Percentiles rank a stretch among this genome's conserved stretches.
These are phyloP conservation scores for Annulohypoxylon maeteangense DNA, from an alignment of 495 filamentous ascomycete genomes.

Conservation along the genomic window DNA sequence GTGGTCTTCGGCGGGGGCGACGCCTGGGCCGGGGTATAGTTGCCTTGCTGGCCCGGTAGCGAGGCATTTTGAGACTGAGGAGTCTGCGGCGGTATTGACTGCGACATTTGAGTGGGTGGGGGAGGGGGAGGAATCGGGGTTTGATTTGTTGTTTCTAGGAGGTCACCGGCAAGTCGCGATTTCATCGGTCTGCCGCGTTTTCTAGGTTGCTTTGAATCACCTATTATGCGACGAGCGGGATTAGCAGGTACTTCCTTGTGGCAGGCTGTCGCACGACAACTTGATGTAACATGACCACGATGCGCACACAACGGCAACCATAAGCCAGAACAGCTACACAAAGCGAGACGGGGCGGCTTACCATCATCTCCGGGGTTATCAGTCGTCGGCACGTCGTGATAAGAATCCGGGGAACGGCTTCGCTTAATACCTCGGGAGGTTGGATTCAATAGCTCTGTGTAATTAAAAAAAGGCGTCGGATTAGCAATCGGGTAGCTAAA, in stretches of 20 bases:
- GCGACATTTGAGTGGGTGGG: conserved; percentile 50
- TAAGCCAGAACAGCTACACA: conserved; percentile 49
- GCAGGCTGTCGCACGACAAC: conserved; percentile 51
- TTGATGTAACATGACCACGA: conserved; percentile 47
- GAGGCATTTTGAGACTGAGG: conserved; percentile 79
- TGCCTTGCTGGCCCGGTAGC: conserved; percentile 67
- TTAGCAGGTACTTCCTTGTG: conserved; percentile 52
- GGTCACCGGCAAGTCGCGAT: conserved; percentile 58
- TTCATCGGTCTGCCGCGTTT: conserved; percentile 91
- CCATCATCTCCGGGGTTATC: conserved; percentile 81
- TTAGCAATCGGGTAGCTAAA: conserved; percentile 41
- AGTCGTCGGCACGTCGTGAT: conserved; percentile 68
- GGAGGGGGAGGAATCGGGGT: conserved; percentile 59
- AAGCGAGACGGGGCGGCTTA: conserved; percentile 66
- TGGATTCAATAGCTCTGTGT: conserved; percentile 53
- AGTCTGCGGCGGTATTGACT: conserved; percentile 72
- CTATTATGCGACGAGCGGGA: conserved; percentile 48
- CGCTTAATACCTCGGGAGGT: conserved; percentile 84
- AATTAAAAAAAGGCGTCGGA: conserved; percentile 28
- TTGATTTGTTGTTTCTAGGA: conserved; percentile 61
- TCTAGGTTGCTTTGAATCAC: conserved; percentile 71
- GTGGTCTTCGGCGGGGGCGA: conserved; percentile 85
- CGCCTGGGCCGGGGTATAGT: conserved; percentile 70
- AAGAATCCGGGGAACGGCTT: conserved; percentile 87
- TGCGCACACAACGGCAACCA: conserved; percentile 48